These are phyloP conservation scores for Mallotus japonicus DNA, from an alignment of 441 rosid genomes.

Conservation along the genomic window DNA sequence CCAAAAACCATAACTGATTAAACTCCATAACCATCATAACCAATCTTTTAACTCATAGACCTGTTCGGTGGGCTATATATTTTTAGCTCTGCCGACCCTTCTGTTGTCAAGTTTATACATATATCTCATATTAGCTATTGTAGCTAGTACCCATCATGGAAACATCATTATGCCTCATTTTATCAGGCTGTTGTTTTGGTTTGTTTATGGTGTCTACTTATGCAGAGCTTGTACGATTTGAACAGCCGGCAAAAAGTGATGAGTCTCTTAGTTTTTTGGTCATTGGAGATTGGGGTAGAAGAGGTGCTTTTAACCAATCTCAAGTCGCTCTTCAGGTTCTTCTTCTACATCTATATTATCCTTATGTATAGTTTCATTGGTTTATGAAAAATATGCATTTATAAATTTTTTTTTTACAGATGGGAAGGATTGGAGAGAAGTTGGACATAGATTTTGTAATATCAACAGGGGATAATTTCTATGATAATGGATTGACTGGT, in stretches of 20 bases:
- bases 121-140: too few species aligned
- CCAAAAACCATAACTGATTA: too few species aligned
- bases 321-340: conserved; percentile 64
- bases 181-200: conserved; percentile 1
- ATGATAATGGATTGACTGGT: conserved; percentile 59
- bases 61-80: too few species aligned
- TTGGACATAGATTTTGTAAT: conserved; percentile 63
- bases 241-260: conserved; percentile 44
- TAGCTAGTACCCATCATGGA: background rate
- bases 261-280: conserved; percentile 60
- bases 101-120: too few species aligned
- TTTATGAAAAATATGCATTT: too few species aligned
- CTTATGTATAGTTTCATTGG: too few species aligned
- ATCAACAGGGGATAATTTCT: conserved; percentile 81
- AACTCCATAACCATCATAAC: too few species aligned
- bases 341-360: background rate
- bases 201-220: conserved; percentile 22
- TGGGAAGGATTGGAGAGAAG: conserved; percentile 66
- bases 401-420: conserved; percentile 31
- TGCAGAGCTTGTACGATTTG: conserved; percentile 46
- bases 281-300: conserved; percentile 82
- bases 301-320: conserved; percentile 63
- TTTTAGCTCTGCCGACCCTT: too few species aligned
- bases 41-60: too few species aligned
- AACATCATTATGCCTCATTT: background rate